A percentile compares a stretch with the other conserved stretches of the same genome.
Conservation (phyloP, 148 eudicot species). For the Cornus controversa region DNA sequence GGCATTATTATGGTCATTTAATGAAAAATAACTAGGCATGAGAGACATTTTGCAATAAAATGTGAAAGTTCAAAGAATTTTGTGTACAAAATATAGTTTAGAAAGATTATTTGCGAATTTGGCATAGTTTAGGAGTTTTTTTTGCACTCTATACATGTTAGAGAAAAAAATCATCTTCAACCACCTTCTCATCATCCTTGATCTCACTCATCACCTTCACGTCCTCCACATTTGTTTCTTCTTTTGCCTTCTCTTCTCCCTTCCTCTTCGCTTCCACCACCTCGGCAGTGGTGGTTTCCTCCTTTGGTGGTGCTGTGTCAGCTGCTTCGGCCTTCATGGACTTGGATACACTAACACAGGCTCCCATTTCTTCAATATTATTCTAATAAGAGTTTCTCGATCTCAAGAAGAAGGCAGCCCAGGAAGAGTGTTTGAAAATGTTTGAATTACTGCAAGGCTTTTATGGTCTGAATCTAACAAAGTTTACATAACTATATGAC, state of each 20-base stretch:
- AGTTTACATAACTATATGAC: no score
- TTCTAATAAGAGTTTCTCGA: background rate
- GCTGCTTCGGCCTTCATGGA: conserved; percentile 20
- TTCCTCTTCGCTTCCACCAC: background rate
- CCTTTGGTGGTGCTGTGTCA: conserved; percentile 14
- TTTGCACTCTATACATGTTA: no score
- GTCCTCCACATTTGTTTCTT: background rate
- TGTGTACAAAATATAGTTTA: no score
- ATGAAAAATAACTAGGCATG: no score
- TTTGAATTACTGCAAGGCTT: background rate
- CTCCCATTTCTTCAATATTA: conserved; percentile 18
- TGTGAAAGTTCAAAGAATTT: no score
- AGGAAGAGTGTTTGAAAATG: background rate
- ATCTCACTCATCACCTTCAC: background rate
- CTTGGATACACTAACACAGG: conserved; percentile 31
- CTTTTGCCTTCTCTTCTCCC: conserved; percentile 6
- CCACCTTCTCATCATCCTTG: no score
- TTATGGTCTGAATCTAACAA: background rate
- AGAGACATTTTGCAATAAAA: no score
- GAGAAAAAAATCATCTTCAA: background rate
- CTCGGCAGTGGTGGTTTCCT: conserved; percentile 15
- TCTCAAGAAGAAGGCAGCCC: background rate
- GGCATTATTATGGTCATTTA: no score
- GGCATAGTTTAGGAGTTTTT: no score
- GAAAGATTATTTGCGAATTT: no score